A percentile compares a stretch with the other conserved stretches of the same genome.
phyloP scores from a whole-genome alignment of 139 green algal species.

The Chlorella sp. region DNA sequence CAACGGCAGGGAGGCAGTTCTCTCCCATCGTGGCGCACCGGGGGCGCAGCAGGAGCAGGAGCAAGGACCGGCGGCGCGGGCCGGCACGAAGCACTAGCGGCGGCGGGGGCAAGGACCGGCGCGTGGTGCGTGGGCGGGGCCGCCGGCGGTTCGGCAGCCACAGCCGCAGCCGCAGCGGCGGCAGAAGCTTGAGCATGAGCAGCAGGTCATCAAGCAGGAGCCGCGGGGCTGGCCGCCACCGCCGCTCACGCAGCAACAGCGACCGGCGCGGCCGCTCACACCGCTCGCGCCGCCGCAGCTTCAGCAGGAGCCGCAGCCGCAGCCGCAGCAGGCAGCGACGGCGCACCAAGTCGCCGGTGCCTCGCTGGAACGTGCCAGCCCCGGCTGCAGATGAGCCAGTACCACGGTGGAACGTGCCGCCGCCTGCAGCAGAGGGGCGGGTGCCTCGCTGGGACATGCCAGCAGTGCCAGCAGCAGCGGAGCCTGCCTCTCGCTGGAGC shows the following conservation, averaged over 20 bases:
- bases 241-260: neutral
- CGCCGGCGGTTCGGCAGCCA: neutral
- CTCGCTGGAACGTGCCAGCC: neutral
- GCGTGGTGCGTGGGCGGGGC: neutral
- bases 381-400: no score
- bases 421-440: neutral
- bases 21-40: neutral
- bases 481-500: no score
- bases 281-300: neutral
- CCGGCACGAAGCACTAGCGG: neutral
- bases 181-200: neutral
- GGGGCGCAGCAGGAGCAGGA: neutral
- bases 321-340: neutral
- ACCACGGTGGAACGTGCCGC: neutral
- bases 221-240: neutral
- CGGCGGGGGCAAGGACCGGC: neutral
- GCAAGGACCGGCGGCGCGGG: neutral
- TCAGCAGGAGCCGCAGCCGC: neutral
- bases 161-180: neutral
- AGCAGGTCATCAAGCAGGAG: neutral
- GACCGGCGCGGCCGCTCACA: neutral
- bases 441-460: no score
- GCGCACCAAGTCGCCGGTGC: neutral
- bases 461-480: no score
- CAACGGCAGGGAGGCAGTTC: neutral